Percentiles rank a stretch among this genome's conserved stretches.
phyloP scores from a whole-genome alignment of 129 eudicot species.

The Smallanthus sonchifolius region DNA sequence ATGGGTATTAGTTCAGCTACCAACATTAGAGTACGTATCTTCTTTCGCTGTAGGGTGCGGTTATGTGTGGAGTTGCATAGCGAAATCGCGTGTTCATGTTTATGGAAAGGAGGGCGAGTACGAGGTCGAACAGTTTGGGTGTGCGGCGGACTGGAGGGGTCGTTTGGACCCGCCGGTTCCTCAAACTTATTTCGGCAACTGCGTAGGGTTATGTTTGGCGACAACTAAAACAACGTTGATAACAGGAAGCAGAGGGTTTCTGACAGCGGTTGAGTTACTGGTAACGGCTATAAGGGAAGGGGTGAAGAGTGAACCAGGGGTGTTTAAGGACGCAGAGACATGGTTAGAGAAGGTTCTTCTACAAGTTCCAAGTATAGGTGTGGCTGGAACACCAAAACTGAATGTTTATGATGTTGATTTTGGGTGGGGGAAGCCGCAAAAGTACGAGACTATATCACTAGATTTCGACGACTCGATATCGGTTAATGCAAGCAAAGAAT shows the following conservation, averaged over 20 bases:
- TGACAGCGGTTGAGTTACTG: slow-evolving; percentile 12
- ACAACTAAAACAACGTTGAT: background rate
- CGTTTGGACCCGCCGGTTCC: slow-evolving; percentile 39
- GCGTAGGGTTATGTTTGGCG: background rate
- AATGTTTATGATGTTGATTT: slow-evolving; percentile 36
- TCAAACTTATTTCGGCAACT: slow-evolving; percentile 43
- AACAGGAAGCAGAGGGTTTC: slow-evolving; percentile 28
- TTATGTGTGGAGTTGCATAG: slow-evolving; percentile 41
- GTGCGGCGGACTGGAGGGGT: slow-evolving; percentile 7
- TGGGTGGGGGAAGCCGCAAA: slow-evolving; percentile 44
- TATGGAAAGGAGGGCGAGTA: background rate
- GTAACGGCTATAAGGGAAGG: slow-evolving; percentile 7
- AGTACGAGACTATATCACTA: slow-evolving; percentile 31
- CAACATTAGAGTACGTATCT: slow-evolving; percentile 27
- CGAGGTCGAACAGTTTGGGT: slow-evolving; percentile 11
- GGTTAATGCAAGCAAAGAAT: slow-evolving; percentile 28
- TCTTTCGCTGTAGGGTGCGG: slow-evolving; percentile 34
- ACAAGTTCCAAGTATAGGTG: background rate
- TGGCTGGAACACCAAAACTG: slow-evolving; percentile 42
- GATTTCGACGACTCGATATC: slow-evolving; percentile 24
- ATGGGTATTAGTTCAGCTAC: slow-evolving; percentile 17
- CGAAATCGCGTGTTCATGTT: slow-evolving; percentile 24
- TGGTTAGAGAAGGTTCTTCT: background rate
- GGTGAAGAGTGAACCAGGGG: slow-evolving; percentile 7
- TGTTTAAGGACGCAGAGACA: slow-evolving; percentile 13